Percentiles rank a stretch among this genome's conserved stretches.
These are phyloP conservation scores for Raffaelea albimanens DNA, from an alignment of 2,329 filamentous ascomycete genomes.

Conservation along the genomic window DNA sequence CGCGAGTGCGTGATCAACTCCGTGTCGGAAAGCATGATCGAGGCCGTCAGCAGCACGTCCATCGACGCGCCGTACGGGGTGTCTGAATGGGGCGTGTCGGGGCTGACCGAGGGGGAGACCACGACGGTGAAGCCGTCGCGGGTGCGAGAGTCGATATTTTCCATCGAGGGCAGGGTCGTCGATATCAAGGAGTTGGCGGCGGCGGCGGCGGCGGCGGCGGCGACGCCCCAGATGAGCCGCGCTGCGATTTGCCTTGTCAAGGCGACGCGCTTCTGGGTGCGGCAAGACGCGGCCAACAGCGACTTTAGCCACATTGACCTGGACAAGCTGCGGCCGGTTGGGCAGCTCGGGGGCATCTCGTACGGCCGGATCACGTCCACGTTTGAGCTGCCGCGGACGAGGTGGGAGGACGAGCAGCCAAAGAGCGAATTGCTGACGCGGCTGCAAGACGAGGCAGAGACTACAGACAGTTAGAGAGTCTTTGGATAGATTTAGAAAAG, in stretches of 20 bases:
- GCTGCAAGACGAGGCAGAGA: too few species aligned
- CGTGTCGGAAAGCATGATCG: conserved; percentile 71
- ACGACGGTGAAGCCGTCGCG: conserved; percentile 50
- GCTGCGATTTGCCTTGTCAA: conserved; percentile 67
- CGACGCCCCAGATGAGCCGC: too few species aligned
- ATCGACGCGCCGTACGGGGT: conserved; percentile 68
- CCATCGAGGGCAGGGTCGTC: conserved; percentile 70
- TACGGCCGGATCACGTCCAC: conserved; percentile 47
- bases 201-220: conserved; percentile 63
- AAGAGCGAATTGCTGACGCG: too few species aligned
- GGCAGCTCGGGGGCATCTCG: conserved; percentile 73
- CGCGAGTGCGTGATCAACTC: conserved; percentile 79
- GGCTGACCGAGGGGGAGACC: conserved; percentile 57
- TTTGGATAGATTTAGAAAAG: too few species aligned
- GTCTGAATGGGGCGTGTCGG: conserved; percentile 70
- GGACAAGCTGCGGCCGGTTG: conserved; percentile 62
- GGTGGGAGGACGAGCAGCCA: neutral
- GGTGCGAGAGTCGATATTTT: conserved; percentile 74
- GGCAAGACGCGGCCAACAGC: conserved; percentile 77
- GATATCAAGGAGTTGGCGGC: conserved; percentile 71
- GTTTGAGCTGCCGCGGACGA: neutral
- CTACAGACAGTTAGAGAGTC: too few species aligned
- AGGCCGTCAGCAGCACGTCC: conserved; percentile 71
- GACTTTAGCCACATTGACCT: conserved; percentile 62
- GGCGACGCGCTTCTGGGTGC: conserved; percentile 76